Percentiles rank a stretch among this genome's conserved stretches.
Evolutionary conservation across 1,139 yeast species (phyloP).

Genomic region (Geotrichum histeridarum): DNA sequence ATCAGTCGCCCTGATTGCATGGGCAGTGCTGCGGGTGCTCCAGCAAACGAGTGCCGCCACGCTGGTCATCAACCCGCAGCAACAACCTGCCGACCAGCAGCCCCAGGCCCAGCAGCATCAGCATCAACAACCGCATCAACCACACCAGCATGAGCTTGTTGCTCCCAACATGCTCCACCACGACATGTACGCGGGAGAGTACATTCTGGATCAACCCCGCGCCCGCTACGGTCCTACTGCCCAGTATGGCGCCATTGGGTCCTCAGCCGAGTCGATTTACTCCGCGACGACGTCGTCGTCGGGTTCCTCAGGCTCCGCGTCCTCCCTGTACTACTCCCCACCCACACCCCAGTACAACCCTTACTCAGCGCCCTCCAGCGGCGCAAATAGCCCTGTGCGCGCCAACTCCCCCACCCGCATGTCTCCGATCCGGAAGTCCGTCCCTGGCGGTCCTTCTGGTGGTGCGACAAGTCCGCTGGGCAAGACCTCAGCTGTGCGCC

Average conservation of each 20-base stretch:
- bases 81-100: neutral
- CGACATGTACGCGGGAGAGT: neutral
- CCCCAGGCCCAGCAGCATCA: conserved; percentile 1
- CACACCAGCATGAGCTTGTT: neutral
- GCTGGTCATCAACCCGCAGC: conserved; percentile 12
- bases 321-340: conserved; percentile 16
- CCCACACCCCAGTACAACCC: conserved; percentile 18
- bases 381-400: conserved; percentile 9
- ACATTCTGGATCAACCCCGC: conserved; percentile 1
- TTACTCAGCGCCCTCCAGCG: conserved; percentile 11
- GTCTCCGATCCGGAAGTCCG: conserved; percentile 15
- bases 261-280: conserved; percentile 19
- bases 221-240: neutral
- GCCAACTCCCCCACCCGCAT: conserved; percentile 18
- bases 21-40: conserved; percentile 23
- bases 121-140: conserved; percentile 3
- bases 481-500: conserved; percentile 12
- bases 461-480: conserved; percentile 9
- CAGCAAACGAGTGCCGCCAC: conserved; percentile 18
- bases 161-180: neutral
- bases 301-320: neutral
- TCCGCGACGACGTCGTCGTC: conserved; percentile 15
- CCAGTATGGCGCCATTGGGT: neutral
- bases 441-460: conserved; percentile 6
- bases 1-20: conserved; percentile 25